Percentiles rank a stretch among this genome's conserved stretches.
Conservation (phyloP, 2,329 filamentous ascomycete genomes). For the Xylaria digitata region DNA sequence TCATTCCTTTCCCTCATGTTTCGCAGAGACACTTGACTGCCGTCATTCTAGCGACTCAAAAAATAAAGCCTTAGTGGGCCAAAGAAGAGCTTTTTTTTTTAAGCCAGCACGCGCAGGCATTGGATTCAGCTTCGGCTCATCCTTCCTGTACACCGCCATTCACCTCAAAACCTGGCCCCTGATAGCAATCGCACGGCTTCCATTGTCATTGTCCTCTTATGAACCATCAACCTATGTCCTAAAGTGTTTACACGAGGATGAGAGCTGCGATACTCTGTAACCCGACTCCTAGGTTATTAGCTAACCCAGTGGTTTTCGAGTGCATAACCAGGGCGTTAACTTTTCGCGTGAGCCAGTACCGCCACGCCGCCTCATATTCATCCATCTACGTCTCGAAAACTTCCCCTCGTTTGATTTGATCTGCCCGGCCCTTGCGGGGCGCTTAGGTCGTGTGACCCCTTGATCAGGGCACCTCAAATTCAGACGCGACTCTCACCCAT, state of each 20-base stretch:
- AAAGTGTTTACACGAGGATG: slow-evolving; percentile 4
- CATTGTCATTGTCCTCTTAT: neutral
- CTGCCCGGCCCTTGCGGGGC: slow-evolving; percentile 43
- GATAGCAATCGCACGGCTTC: slow-evolving; percentile 10
- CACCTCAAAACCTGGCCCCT: slow-evolving; percentile 22
- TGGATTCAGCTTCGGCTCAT: slow-evolving; percentile 33
- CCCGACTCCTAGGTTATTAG: slow-evolving; percentile 5
- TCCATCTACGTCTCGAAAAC: slow-evolving; percentile 33
- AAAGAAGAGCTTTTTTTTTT: slow-evolving; percentile 9
- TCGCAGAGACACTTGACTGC: slow-evolving; percentile 17
- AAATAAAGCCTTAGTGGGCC: slow-evolving; percentile 27
- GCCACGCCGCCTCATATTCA: slow-evolving; percentile 20
- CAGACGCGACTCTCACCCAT: slow-evolving; percentile 39
- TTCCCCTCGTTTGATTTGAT: slow-evolving; percentile 41
- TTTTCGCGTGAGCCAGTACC: slow-evolving; percentile 3
- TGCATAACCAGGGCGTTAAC: neutral
- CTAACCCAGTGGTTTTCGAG: slow-evolving; percentile 1
- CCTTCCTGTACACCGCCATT: slow-evolving; percentile 36
- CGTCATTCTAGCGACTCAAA: slow-evolving; percentile 25
- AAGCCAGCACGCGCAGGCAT: slow-evolving; percentile 25
- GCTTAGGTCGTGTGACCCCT: slow-evolving; percentile 46
- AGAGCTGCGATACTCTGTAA: slow-evolving; percentile 4
- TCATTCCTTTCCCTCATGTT: slow-evolving; percentile 19
- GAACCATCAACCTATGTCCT: neutral
- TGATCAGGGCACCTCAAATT: slow-evolving; percentile 37